Base-by-base conservation (phyloP, 2,329 filamentous ascomycete genomes). In the Sclerotinia sclerotiorum region DNA sequence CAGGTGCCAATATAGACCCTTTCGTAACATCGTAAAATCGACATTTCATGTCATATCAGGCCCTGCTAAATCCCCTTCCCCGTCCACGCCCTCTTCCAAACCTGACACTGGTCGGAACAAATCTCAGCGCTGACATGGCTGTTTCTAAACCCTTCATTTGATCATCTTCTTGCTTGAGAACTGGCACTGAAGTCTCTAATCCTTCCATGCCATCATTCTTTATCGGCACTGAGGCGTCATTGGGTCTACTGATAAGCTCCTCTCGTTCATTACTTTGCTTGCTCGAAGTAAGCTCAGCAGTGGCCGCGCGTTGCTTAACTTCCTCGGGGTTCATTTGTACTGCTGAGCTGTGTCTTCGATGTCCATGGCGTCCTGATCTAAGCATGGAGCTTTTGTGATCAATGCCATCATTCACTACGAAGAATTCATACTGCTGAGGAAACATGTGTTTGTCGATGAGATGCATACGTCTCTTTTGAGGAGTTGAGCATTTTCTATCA, bases 361-460 rank as follows among this genome's bases (percentile, higher is more conserved):
- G 82, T 66, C 81, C 81, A 72, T 84, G 81, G 7, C 81, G 79
- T 15, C 80, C 79, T n/a, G 89, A 85, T 61, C 87, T 82, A 17
- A 98, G 82, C 80, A 99, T 87, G 24, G 93, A 97, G 55, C 84
- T 88, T 64, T 92, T 87, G 60, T 90, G 90, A 76, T 97, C 94
- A 70, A 97, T 91, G n/a, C 95, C 95, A 70, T 92, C 88, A 72
- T 93, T 92, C 3, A 96, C 90, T 65, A 98, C 87, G 62, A 88
- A 87, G 75, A 96, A 97, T 79, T 96, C 94, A 80, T 93, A 97
- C 75, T 92, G 91, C 77, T 87, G 88, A 15, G 94, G 94, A 77
- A 95, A 99, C 80, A 90, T 85, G 79, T 99, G 95, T 81, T 97
- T 97, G 82, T 97, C 94, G 73, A 97, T 92, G 72, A 97, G 84